These are phyloP conservation scores for Bryoerythrophyllum caledonicum DNA, from an alignment of 225 moss, liverwort and hornwort genomes.

Conservation along the genomic window DNA sequence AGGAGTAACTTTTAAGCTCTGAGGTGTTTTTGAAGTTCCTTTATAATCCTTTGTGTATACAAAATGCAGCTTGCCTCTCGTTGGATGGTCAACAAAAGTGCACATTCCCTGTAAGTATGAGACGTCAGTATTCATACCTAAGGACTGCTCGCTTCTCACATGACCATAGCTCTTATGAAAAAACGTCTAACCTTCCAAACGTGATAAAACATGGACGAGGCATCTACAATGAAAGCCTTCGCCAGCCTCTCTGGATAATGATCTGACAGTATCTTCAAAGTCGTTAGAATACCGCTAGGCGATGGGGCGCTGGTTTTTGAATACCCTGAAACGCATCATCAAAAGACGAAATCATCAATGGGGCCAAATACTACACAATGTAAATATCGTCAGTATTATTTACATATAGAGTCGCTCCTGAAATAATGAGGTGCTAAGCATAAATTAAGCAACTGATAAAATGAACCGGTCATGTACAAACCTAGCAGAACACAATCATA, in stretches of 20 bases:
- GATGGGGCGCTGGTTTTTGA: slow-evolving; percentile 73
- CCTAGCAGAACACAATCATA: background rate
- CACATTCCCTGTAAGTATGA: slow-evolving; percentile 64
- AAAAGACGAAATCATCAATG: slow-evolving; percentile 9
- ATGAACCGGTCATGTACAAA: background rate
- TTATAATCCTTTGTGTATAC: slow-evolving; percentile 67
- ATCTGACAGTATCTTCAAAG: slow-evolving; percentile 81
- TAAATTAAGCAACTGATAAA: background rate
- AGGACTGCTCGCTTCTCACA: background rate
- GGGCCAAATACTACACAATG: background rate
- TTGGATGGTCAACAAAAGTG: slow-evolving; percentile 77
- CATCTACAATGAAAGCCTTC: slow-evolving; percentile 86
- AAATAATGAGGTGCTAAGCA: background rate
- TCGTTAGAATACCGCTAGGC: slow-evolving; percentile 76
- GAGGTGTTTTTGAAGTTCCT: slow-evolving; percentile 27
- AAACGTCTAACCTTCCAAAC: slow-evolving; percentile 80
- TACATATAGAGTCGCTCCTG: background rate
- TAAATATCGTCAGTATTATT: background rate
- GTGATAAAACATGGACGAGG: slow-evolving; percentile 86
- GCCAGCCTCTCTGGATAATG: slow-evolving; percentile 89
- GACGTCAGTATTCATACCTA: slow-evolving; percentile 3
- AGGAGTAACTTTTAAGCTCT: slow-evolving; percentile 25
- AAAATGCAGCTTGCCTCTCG: slow-evolving; percentile 80
- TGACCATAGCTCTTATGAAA: slow-evolving; percentile 10
- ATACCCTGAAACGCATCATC: slow-evolving; percentile 50